Evolutionary conservation across 768 basidiomycete genomes (phyloP).

Genomic region (Amanita rimosa): DNA sequence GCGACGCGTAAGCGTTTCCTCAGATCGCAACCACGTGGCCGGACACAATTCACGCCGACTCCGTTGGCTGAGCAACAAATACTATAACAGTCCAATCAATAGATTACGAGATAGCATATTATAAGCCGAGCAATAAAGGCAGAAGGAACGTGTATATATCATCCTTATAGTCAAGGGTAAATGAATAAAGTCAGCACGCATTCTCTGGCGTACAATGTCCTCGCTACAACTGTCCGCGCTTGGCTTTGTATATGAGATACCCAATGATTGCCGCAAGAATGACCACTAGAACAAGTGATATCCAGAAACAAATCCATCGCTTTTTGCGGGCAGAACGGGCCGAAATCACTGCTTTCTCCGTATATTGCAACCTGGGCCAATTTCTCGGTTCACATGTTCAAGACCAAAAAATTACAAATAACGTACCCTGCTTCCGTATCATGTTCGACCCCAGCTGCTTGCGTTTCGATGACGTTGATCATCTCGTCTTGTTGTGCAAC

Average conservation of each 20-base stretch:
- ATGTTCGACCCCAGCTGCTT: conserved; percentile 63
- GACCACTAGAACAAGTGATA: conserved; percentile 53
- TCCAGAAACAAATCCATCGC: conserved; percentile 93
- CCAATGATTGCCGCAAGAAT: conserved; percentile 55
- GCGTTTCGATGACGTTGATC: conserved; percentile 71
- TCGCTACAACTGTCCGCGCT: neutral
- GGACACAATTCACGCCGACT: neutral
- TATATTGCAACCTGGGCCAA: conserved; percentile 57
- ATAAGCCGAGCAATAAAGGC: neutral
- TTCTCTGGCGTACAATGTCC: neutral
- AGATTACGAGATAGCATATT: neutral
- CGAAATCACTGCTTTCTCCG: conserved; percentile 76
- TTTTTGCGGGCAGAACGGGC: conserved; percentile 88
- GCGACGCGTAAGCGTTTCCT: conserved; percentile 10
- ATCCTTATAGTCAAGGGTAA: neutral
- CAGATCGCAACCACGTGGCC: conserved; percentile 7
- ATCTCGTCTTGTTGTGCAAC: conserved; percentile 93
- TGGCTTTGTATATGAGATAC: conserved; percentile 22
- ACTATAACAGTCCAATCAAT: neutral
- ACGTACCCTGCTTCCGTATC: conserved; percentile 80
- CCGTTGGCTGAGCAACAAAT: neutral
- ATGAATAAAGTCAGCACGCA: neutral
- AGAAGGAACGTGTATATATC: neutral
- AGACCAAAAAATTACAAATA: neutral
- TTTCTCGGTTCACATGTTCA: conserved; percentile 1